These are phyloP conservation scores for Nyssa sinensis DNA, from an alignment of 148 eudicot species.

Conservation along the genomic window DNA sequence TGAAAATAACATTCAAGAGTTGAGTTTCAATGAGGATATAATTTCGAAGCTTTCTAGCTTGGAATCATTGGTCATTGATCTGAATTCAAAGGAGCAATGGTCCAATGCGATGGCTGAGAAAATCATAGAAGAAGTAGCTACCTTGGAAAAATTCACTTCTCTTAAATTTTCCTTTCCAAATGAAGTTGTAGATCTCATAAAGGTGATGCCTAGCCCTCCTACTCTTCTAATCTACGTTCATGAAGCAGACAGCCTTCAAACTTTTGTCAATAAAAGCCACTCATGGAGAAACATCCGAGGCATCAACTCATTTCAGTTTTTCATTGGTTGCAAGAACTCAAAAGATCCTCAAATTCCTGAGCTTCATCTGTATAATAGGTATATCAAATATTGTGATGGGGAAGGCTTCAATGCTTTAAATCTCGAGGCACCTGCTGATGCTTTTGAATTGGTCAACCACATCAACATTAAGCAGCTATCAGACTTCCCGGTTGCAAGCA, in stretches of 20 bases:
- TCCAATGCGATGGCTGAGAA: background rate
- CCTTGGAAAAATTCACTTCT: background rate
- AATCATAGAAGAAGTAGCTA: background rate
- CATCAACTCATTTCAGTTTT: constrained; percentile 9
- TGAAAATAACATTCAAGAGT: background rate
- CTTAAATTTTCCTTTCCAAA: constrained; percentile 9
- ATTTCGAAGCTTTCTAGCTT: constrained; percentile 8
- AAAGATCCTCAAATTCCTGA: constrained; percentile 3
- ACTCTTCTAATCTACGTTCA: constrained; percentile 9
- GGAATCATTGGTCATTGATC: constrained; percentile 19
- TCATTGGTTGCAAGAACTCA: constrained; percentile 8
- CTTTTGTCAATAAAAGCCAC: background rate
- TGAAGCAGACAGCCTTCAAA: background rate
- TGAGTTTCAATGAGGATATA: background rate
- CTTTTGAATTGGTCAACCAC: constrained; percentile 16
- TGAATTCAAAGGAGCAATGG: constrained; percentile 3
- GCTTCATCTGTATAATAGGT: constrained; percentile 12
- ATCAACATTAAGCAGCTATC: background rate
- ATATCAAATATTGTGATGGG: constrained; percentile 13
- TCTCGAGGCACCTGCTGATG: constrained; percentile 6
- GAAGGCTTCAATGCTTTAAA: background rate
- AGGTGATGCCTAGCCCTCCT: constrained; percentile 9
- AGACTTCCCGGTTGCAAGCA: too few species aligned
- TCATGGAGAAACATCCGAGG: background rate
- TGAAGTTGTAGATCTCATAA: constrained; percentile 11